Conservation (phyloP, 2,329 filamentous ascomycete genomes). For the Xylaria sp. region DNA sequence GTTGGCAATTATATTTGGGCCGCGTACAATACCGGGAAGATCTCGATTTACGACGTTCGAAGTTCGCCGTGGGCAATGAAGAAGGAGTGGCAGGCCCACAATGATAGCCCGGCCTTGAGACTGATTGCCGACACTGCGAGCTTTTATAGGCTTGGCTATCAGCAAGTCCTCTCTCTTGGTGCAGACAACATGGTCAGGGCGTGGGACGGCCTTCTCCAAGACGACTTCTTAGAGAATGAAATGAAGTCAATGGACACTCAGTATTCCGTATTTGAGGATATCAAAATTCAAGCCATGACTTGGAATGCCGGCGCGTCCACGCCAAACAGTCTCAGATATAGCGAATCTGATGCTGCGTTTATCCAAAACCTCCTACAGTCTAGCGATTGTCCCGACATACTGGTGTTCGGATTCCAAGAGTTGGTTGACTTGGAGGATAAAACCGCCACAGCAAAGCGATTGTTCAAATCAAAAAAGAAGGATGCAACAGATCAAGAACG, state of each 20-base stretch:
- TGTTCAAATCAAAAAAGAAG: conserved; percentile 89
- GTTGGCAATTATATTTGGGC: conserved; percentile 88
- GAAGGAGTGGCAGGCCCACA: conserved; percentile 95
- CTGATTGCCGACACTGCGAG: conserved; percentile 80
- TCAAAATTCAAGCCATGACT: conserved; percentile 81
- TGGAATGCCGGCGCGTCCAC: conserved; percentile 98
- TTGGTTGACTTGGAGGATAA: conserved; percentile 98
- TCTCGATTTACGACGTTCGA: conserved; percentile 88
- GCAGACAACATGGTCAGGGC: conserved; percentile 82
- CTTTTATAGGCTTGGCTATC: conserved; percentile 81
- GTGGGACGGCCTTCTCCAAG: conserved; percentile 92
- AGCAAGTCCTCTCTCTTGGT: conserved; percentile 86
- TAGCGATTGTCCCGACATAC: conserved; percentile 82
- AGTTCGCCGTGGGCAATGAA: conserved; percentile 84
- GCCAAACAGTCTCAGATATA: conserved; percentile 78
- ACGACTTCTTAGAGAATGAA: conserved; percentile 89
- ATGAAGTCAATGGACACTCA: conserved; percentile 85
- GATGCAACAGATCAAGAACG: conserved; percentile 77
- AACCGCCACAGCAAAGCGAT: conserved; percentile 92
- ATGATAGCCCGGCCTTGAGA: conserved; percentile 73
- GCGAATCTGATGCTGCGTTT: conserved; percentile 73
- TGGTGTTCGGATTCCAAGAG: conserved; percentile 97
- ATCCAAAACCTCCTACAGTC: conserved; percentile 78
- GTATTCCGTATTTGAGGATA: conserved; percentile 84
- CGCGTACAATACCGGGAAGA: conserved; percentile 90